Evolutionary conservation across 2,329 filamentous ascomycete species (phyloP).

Genomic region (Pseudocercospora crystallina): DNA sequence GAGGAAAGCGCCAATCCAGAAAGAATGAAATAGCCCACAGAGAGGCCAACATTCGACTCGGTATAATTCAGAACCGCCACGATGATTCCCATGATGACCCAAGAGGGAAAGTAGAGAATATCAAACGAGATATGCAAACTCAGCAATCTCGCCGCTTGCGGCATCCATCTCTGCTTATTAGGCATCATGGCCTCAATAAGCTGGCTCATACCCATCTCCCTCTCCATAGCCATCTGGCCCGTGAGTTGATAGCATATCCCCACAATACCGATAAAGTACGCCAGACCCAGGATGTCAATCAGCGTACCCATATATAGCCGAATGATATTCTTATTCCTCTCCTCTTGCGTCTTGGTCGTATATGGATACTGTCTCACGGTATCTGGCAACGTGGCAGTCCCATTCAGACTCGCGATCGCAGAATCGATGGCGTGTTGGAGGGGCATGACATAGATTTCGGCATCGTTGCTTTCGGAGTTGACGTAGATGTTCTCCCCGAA

Average conservation of each 20-base stretch:
- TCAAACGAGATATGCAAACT: conserved; percentile 80
- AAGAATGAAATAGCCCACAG: conserved; percentile 66
- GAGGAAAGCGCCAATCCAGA: conserved; percentile 75
- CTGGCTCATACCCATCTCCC: conserved; percentile 83
- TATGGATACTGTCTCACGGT: conserved; percentile 68
- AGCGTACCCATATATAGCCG: conserved; percentile 70
- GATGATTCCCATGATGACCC: conserved; percentile 74
- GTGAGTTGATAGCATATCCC: conserved; percentile 85
- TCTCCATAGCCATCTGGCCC: conserved; percentile 79
- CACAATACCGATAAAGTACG: conserved; percentile 76
- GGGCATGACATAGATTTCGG: conserved; percentile 74
- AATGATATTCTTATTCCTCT: conserved; percentile 66
- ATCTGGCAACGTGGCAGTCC: conserved; percentile 37
- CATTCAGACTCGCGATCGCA: conserved; percentile 63
- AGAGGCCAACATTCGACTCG: conserved; percentile 43
- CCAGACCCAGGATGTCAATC: conserved; percentile 73
- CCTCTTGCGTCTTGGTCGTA: conserved; percentile 67
- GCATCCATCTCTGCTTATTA: conserved; percentile 69
- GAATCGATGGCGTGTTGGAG: conserved; percentile 76
- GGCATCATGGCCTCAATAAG: conserved; percentile 91
- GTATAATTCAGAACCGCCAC: conserved; percentile 60
- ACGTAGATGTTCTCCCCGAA: conserved; percentile 67
- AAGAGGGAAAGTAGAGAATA: conserved; percentile 75
- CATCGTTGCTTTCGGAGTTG: conserved; percentile 66
- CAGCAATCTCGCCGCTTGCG: conserved; percentile 73